Percentiles rank a stretch among this genome's conserved stretches.
These are phyloP conservation scores for Albatrellus sp. DNA, from an alignment of 1,284 basidiomycete genomes.

Conservation along the genomic window DNA sequence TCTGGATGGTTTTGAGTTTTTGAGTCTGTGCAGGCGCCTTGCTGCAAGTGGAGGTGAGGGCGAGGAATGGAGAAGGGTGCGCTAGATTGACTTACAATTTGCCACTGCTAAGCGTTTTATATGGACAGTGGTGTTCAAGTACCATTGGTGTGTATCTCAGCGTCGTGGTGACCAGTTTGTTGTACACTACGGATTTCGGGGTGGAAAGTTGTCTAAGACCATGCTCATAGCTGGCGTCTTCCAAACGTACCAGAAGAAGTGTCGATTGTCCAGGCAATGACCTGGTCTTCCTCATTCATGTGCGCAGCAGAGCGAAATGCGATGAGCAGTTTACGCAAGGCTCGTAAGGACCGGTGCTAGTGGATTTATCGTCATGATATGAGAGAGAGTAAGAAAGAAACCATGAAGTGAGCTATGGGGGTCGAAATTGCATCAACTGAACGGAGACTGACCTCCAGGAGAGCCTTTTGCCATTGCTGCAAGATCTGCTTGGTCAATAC, in stretches of 20 bases:
- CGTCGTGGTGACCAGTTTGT: slow-evolving; percentile 82
- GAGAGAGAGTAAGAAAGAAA: not conserved
- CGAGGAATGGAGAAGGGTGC: not conserved
- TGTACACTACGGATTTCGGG: slow-evolving; percentile 54
- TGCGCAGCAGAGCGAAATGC: slow-evolving; percentile 85
- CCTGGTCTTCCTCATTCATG: slow-evolving; percentile 78
- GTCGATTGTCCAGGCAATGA: slow-evolving; percentile 73
- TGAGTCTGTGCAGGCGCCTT: slow-evolving; percentile 67
- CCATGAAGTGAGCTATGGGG: not conserved
- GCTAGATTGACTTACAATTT: slow-evolving; percentile 56
- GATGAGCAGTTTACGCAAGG: slow-evolving; percentile 75
- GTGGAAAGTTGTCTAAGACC: not conserved
- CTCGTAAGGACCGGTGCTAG: slow-evolving; percentile 77
- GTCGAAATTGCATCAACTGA: not conserved
- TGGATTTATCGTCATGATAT: not conserved
- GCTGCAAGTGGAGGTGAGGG: slow-evolving; percentile 25
- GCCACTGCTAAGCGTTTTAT: slow-evolving; percentile 71
- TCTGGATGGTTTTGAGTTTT: slow-evolving; percentile 74
- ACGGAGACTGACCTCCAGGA: slow-evolving; percentile 60
- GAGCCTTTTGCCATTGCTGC: slow-evolving; percentile 80
- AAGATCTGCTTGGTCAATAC: slow-evolving; percentile 69
- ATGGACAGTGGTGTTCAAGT: slow-evolving; percentile 79
- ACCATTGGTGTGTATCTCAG: slow-evolving; percentile 89
- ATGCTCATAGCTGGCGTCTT: not conserved
- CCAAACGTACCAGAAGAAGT: slow-evolving; percentile 46